Percentiles rank a stretch among this genome's conserved stretches.
phyloP scores from a whole-genome alignment of 2,329 filamentous ascomycete genomes.

The Fusarium armeniacum region DNA sequence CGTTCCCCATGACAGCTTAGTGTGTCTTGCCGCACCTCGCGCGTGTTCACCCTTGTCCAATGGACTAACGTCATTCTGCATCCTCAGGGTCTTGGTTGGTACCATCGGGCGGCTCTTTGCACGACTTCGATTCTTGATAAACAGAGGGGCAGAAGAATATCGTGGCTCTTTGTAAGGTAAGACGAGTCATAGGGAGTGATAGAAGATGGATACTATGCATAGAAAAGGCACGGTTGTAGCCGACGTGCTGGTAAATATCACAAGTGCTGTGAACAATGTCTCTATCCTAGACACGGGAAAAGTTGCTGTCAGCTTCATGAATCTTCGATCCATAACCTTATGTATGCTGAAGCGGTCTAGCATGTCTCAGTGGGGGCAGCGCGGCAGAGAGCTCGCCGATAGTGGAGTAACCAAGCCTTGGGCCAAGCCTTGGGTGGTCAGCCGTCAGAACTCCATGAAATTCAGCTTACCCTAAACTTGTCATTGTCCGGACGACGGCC shows the following conservation, averaged over 20 bases:
- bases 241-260: slow-evolving; percentile 18
- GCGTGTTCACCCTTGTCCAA: slow-evolving; percentile 42
- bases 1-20: slow-evolving; percentile 40
- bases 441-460: background rate
- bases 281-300: slow-evolving; percentile 12
- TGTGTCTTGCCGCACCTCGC: slow-evolving; percentile 38
- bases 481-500: slow-evolving; percentile 29
- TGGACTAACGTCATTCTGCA: slow-evolving; percentile 47
- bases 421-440: background rate
- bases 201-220: background rate
- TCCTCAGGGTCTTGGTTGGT: slow-evolving; percentile 36
- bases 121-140: slow-evolving; percentile 31
- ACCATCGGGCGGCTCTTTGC: slow-evolving; percentile 33
- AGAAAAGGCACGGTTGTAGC: slow-evolving; percentile 3
- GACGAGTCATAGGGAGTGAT: background rate
- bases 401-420: slow-evolving; percentile 3
- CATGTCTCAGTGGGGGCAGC: slow-evolving; percentile 27
- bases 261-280: background rate
- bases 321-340: slow-evolving; percentile 22
- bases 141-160: slow-evolving; percentile 9
- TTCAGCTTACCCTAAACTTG: slow-evolving; percentile 36
- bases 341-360: slow-evolving; percentile 35
- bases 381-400: slow-evolving; percentile 11
- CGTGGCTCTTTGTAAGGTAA: background rate
- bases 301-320: slow-evolving; percentile 19